Evolutionary conservation across 768 basidiomycete species (phyloP).

Genomic region (Phlebiopsis gigantea): DNA sequence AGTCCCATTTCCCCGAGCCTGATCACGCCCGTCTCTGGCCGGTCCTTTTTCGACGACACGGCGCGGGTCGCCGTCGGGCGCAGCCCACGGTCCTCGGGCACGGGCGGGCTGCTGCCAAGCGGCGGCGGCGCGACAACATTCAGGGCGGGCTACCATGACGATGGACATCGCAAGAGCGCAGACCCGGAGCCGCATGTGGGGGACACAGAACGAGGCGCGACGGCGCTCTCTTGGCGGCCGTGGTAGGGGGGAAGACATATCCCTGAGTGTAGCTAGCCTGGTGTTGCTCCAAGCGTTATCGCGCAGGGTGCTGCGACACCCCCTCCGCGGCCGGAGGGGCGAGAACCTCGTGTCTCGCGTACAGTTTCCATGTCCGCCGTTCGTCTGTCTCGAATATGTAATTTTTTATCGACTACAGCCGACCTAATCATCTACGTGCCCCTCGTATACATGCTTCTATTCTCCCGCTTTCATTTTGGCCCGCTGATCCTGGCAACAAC

Average conservation of each 20-base stretch:
- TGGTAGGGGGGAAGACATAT: background rate
- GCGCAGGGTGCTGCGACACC: background rate
- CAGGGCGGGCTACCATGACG: background rate
- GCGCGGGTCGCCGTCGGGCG: background rate
- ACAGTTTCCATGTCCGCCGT: background rate
- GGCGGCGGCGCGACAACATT: background rate
- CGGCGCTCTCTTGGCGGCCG: constrained; percentile 1
- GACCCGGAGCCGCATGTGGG: background rate
- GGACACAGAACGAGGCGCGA: background rate
- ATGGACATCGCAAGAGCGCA: background rate
- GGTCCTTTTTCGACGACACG: constrained; percentile 1
- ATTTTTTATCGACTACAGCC: background rate
- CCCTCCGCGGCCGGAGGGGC: background rate
- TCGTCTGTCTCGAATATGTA: background rate
- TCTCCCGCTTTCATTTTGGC: background rate
- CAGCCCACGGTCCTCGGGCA: background rate
- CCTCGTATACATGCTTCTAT: background rate
- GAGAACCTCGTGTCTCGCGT: background rate
- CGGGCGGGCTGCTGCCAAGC: background rate
- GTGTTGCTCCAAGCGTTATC: background rate
- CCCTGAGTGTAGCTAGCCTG: background rate
- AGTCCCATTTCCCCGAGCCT: constrained; percentile 2
- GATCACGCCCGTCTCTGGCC: constrained; percentile 3
- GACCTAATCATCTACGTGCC: background rate
- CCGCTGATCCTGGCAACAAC: background rate